phyloP scores from a whole-genome alignment of 1,284 basidiomycete genomes.

The Rhodofomes roseus region DNA sequence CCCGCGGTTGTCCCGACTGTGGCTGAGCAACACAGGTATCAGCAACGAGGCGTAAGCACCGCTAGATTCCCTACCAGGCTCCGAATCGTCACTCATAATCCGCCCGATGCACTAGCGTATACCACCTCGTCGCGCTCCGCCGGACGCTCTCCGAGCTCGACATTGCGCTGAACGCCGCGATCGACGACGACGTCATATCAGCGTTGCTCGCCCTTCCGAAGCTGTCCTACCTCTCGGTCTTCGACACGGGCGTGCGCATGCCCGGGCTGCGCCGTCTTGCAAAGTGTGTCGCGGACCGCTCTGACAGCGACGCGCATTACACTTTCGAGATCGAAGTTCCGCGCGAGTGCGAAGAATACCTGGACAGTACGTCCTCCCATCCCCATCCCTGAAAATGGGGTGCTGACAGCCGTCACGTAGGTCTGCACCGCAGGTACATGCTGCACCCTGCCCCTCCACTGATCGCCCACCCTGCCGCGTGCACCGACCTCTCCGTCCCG shows the following conservation, averaged over 20 bases:
- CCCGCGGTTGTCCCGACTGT: conserved; percentile 44
- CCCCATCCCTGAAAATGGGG: no score
- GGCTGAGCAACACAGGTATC: conserved; percentile 51
- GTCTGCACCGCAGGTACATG: conserved; percentile 43
- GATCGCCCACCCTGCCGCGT: conserved; percentile 40
- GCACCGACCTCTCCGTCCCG: conserved; percentile 37
- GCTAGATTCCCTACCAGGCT: not conserved
- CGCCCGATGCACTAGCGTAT: conserved; percentile 38
- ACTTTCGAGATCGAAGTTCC: conserved; percentile 50
- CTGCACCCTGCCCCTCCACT: conserved; percentile 44
- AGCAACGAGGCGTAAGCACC: conserved; percentile 54
- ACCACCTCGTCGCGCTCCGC: conserved; percentile 51
- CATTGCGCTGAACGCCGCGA: conserved; percentile 45
- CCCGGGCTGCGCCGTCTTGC: conserved; percentile 51
- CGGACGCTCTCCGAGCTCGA: conserved; percentile 47
- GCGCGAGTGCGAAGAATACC: conserved; percentile 45
- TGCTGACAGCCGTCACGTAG: conserved; percentile 29
- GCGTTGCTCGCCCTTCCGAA: conserved; percentile 46
- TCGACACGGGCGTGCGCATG: conserved; percentile 53
- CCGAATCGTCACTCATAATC: not conserved
- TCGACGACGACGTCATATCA: conserved; percentile 53
- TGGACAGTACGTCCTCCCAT: conserved; percentile 41
- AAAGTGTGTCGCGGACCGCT: conserved; percentile 24
- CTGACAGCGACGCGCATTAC: conserved; percentile 26
- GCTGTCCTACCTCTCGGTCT: conserved; percentile 46